Conservation (phyloP, 108 stramenopile genomes). For the Cylindrotheca fusiformis region DNA sequence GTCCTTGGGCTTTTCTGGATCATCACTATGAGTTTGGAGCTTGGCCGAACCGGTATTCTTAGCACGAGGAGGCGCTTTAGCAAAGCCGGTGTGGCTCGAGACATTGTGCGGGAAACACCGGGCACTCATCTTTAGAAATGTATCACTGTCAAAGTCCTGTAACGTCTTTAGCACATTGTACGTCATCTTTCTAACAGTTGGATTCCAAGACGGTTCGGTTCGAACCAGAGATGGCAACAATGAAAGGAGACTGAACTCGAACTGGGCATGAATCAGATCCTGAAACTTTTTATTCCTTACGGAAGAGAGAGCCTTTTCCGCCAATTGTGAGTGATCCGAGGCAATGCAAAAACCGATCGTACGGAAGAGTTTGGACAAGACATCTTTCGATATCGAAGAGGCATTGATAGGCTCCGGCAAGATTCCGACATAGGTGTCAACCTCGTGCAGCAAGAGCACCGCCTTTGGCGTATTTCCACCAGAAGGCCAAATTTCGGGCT, state of each 20-base stretch:
- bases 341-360: slow-evolving; percentile 63
- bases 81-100: neutral
- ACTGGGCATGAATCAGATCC: slow-evolving; percentile 30
- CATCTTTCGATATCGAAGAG: slow-evolving; percentile 27
- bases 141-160: slow-evolving; percentile 23
- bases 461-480: slow-evolving; percentile 75
- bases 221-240: slow-evolving; percentile 64
- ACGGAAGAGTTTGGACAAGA: slow-evolving; percentile 9
- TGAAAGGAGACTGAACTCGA: slow-evolving; percentile 30
- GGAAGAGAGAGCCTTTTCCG: slow-evolving; percentile 69
- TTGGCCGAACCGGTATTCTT: neutral
- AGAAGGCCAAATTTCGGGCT: slow-evolving; percentile 74
- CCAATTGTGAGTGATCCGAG: slow-evolving; percentile 76
- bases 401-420: slow-evolving; percentile 14
- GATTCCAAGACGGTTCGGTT: slow-evolving; percentile 71
- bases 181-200: slow-evolving; percentile 86
- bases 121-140: slow-evolving; percentile 11
- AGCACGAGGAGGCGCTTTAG: neutral
- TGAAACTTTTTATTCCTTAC: slow-evolving; percentile 60
- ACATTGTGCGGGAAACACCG: slow-evolving; percentile 4
- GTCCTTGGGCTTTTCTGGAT: slow-evolving; percentile 9
- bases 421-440: slow-evolving; percentile 70
- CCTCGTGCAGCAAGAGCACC: slow-evolving; percentile 76
- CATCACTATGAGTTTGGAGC: neutral
- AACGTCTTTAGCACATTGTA: slow-evolving; percentile 49